A percentile compares a stretch with the other conserved stretches of the same genome.
phyloP scores from a whole-genome alignment of 1,139 yeast genomes.

The Debaryomycetaceae sp. region DNA sequence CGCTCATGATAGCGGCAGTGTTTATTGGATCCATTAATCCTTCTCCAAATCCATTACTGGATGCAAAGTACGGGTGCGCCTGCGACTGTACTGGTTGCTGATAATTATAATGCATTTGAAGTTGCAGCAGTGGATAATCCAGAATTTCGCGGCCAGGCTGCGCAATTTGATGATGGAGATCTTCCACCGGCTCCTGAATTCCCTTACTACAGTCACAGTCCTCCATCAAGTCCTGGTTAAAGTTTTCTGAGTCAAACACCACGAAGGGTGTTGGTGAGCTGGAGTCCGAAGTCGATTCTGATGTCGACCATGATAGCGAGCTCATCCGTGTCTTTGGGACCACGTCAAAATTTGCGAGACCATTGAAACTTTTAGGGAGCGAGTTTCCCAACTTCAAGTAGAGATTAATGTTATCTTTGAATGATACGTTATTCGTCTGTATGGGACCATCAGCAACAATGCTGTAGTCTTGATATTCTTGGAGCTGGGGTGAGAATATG shows the following conservation, averaged over 20 bases:
- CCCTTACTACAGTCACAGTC: not conserved
- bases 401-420: slow-evolving; percentile 2
- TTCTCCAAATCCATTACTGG: not conserved
- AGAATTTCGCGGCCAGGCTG: not conserved
- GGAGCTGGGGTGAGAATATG: not conserved
- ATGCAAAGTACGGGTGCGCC: not conserved
- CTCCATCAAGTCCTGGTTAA: not conserved
- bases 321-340: not conserved
- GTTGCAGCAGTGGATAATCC: not conserved
- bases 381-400: slow-evolving; percentile 2
- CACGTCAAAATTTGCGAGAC: not conserved
- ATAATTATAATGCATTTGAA: no score
- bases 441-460: not conserved
- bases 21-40: not conserved
- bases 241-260: slow-evolving; percentile 3
- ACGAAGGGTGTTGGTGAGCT: slow-evolving; percentile 3
- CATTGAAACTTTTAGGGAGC: not conserved
- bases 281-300: not conserved
- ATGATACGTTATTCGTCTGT: not conserved
- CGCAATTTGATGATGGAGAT: not conserved
- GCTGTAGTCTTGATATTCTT: not conserved
- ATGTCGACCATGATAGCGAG: not conserved
- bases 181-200: not conserved
- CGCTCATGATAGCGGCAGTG: not conserved
- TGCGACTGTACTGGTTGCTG: not conserved